Base-by-base conservation (phyloP, 2,329 filamentous ascomycete species). In the Monosporascus sp. region DNA sequence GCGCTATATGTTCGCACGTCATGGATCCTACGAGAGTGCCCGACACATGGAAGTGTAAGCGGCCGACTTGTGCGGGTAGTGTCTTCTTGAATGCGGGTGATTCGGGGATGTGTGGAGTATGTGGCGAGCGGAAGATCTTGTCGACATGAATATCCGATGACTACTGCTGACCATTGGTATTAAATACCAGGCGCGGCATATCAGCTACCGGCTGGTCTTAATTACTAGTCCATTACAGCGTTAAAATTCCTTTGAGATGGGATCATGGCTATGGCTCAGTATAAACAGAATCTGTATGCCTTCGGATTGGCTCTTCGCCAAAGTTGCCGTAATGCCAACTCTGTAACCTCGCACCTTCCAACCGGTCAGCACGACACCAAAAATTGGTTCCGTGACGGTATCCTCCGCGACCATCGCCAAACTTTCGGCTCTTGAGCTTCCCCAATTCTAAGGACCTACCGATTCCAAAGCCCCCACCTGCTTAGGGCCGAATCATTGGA, bases 1-100 rank as follows among this genome's bases (percentile, higher is more conserved):
- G 90, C 66, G 70, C 69, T 7, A 78, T 85, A 50, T 94, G 90
- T 67, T 79, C 84, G 24, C 83, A 93, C 58, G 88, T 92, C 1
- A 70, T 93, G 2, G 75, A 81, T 45, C 70, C 75, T 1, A 63
- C 70, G 0, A 76, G 77, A 48, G 74, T 85, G 45, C 70, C 77
- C 0, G 70, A 74, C 18, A 70, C 79, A n/a, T 93, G 89, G 89
- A 70, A 70, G 47, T 93, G 89, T 65, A 67, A 65, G 44, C 81
- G 77, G 57, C 63, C 67, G 3, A 58, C 70, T 2, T 93, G 89
- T 65, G 70, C 69, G 54, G 75, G 70, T 14, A 80, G 76, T 46
- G 55, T 62, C 20, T 93, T 90, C 65, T 63, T 85, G 50, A 93
- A 92, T 62, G 77, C 85, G 11, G 82, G 79, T 1, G 88, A 92